These are phyloP conservation scores for Candida sakaeoensis DNA, from an alignment of 805 yeast genomes.

Conservation along the genomic window DNA sequence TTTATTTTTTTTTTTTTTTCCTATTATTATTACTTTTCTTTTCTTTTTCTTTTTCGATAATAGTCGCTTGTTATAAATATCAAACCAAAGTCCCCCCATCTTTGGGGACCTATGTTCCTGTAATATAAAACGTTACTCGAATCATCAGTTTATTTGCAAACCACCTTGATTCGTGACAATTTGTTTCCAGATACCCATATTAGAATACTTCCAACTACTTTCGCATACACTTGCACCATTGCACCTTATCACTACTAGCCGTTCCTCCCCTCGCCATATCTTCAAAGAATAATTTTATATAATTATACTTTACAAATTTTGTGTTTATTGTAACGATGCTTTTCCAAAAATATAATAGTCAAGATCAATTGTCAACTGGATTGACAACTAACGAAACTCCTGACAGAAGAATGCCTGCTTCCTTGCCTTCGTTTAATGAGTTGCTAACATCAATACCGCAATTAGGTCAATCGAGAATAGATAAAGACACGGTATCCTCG, in stretches of 20 bases:
- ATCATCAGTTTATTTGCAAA: too few species aligned
- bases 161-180: too few species aligned
- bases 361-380: not conserved
- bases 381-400: not conserved
- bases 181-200: too few species aligned
- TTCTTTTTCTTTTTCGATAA: too few species aligned
- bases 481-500: not conserved
- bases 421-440: slow-evolving; percentile 32
- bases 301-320: too few species aligned
- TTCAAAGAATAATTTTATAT: too few species aligned
- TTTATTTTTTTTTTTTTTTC: too few species aligned
- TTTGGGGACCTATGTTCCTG: not conserved
- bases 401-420: slow-evolving; percentile 4
- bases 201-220: not conserved
- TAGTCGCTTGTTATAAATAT: not conserved
- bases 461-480: not conserved
- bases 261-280: too few species aligned
- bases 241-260: not conserved
- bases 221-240: not conserved
- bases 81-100: not conserved
- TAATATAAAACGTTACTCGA: not conserved
- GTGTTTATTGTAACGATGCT: not conserved
- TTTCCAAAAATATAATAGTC: not conserved
- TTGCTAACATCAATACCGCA: slow-evolving; percentile 27
- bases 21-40: too few species aligned